Evolutionary conservation across 176 grass and related monocot genomes (phyloP).

Genomic region (Eleusine indica): DNA sequence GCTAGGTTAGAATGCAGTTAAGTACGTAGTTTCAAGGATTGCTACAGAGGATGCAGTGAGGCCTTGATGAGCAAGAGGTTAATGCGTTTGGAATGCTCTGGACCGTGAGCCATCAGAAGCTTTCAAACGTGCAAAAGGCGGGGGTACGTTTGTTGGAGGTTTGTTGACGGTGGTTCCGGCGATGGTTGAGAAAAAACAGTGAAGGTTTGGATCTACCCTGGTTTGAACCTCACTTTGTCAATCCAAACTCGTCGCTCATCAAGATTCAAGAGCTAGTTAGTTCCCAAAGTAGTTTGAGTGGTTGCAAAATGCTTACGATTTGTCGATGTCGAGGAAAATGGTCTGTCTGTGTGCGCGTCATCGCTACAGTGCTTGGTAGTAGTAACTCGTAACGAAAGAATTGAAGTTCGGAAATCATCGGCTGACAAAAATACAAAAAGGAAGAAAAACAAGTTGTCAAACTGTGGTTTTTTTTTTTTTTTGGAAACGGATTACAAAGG

Average conservation of each 20-base stretch:
- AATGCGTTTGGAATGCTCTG: neutral
- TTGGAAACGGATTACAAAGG: too few relatives aligned
- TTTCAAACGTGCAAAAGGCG: neutral
- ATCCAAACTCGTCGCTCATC: constrained; percentile 28
- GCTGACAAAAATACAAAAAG: neutral
- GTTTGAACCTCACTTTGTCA: constrained; percentile 17
- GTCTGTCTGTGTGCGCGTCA: too few relatives aligned
- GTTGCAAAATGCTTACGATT: neutral
- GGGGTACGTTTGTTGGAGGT: constrained; percentile 53
- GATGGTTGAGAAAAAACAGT: constrained; percentile 42
- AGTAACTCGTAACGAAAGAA: neutral
- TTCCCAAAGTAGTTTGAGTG: constrained; percentile 28
- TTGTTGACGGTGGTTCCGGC: constrained; percentile 72
- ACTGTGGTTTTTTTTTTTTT: too few relatives aligned
- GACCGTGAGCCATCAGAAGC: neutral
- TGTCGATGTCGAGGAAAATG: constrained; percentile 2
- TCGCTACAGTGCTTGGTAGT: too few relatives aligned
- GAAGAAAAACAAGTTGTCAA: neutral
- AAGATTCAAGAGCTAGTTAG: neutral
- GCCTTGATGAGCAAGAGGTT: neutral
- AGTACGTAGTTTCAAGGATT: neutral
- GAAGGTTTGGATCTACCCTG: constrained; percentile 1
- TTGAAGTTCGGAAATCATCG: neutral
- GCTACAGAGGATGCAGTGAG: neutral
- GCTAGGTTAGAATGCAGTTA: neutral